Conservation (phyloP, 345 rosid genomes). For the Pugionium cornutum region DNA sequence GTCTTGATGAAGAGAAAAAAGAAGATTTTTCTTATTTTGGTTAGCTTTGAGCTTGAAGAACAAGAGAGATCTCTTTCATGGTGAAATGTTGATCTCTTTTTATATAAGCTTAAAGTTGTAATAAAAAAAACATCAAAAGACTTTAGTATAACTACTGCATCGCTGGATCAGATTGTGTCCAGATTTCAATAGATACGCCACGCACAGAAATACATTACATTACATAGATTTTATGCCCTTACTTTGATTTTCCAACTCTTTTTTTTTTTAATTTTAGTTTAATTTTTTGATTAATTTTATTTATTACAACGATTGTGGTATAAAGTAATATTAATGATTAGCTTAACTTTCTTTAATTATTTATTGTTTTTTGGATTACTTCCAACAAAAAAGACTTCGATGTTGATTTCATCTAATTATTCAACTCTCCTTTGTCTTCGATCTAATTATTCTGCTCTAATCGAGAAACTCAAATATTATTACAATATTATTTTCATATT, state of each 20-base stretch:
- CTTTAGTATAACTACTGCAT: slow-evolving; percentile 71
- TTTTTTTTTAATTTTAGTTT: slow-evolving; percentile 19
- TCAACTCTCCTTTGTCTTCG: slow-evolving; percentile 12
- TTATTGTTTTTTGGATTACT: slow-evolving; percentile 32
- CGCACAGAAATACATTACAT: slow-evolving; percentile 44
- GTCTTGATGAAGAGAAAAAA: slow-evolving; percentile 20
- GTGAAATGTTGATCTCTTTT: slow-evolving; percentile 28
- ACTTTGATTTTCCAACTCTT: slow-evolving; percentile 31
- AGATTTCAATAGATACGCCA: slow-evolving; percentile 60
- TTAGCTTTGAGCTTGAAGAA: no score
- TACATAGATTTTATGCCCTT: slow-evolving; percentile 69
- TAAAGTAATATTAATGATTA: slow-evolving; percentile 19
- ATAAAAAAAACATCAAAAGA: no score
- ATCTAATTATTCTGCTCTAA: slow-evolving; percentile 14
- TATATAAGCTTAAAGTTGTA: slow-evolving; percentile 37
- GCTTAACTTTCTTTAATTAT: slow-evolving; percentile 16
- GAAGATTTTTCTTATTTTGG: no score
- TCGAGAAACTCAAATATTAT: slow-evolving; percentile 21
- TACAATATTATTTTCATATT: no score
- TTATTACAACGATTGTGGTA: slow-evolving; percentile 34
- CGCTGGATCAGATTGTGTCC: slow-evolving; percentile 91
- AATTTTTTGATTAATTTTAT: not conserved
- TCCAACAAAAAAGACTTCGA: slow-evolving; percentile 37
- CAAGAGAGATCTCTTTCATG: slow-evolving; percentile 48
- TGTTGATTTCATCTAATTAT: slow-evolving; percentile 36